Conservation (phyloP, 768 basidiomycete genomes). For the Sistotremastrum suecicum region DNA sequence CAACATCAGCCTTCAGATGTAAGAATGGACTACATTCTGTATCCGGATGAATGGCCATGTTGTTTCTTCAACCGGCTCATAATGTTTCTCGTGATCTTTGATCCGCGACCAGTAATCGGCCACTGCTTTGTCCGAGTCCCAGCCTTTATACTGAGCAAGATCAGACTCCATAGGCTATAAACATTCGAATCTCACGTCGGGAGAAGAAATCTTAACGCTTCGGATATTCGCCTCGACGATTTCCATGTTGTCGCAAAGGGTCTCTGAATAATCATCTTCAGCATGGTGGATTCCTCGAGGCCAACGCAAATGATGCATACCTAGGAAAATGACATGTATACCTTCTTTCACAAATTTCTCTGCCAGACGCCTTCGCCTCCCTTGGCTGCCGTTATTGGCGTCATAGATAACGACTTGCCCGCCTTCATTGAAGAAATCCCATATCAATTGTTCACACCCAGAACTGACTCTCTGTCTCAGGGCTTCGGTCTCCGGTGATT, state of each 20-base stretch:
- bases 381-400: constrained; percentile 80
- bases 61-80: constrained; percentile 84
- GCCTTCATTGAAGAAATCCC: constrained; percentile 72
- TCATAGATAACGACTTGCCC: constrained; percentile 99
- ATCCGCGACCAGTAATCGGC: constrained; percentile 89
- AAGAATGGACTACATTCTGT: constrained; percentile 48
- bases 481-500: constrained; percentile 65
- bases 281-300: not conserved
- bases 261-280: constrained; percentile 38
- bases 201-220: constrained; percentile 95
- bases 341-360: constrained; percentile 78
- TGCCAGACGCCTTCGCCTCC: constrained; percentile 51
- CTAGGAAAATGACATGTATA: constrained; percentile 88
- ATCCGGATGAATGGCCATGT: constrained; percentile 92
- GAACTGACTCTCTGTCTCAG: constrained; percentile 60
- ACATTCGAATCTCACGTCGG: constrained; percentile 52
- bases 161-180: constrained; percentile 2
- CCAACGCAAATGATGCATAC: constrained; percentile 25
- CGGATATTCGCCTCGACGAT: constrained; percentile 92
- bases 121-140: constrained; percentile 87
- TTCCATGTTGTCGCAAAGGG: constrained; percentile 79
- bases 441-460: constrained; percentile 82
- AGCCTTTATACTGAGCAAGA: constrained; percentile 61
- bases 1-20: not conserved
- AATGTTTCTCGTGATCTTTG: constrained; percentile 69